Evolutionary conservation across 2,329 filamentous ascomycete species (phyloP), one percentile per base, ranked within the genome.

Genomic region (Clarireedia paspali): DNA sequence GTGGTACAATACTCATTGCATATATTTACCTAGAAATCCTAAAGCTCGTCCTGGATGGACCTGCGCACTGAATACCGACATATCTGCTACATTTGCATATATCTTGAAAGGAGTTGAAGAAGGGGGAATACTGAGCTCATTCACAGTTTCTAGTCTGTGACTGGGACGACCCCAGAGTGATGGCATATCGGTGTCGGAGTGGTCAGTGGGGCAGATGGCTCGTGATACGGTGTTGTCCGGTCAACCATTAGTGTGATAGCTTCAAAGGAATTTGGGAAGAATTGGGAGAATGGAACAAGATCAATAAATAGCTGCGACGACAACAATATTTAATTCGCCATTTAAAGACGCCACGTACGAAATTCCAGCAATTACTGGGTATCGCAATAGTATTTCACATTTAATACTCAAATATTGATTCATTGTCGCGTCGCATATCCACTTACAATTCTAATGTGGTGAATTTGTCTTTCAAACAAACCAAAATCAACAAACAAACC

Each of bases 41-140:
- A 70, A 55, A 83, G n/a, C 85, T 83, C 60, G 83, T 65, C 84
- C 83, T 17, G 86, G 86, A 68, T 83, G 75, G 36, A 89, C 81
- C 68, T 85, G 82, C 55, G 82, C 82, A 34, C 72, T 75, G 64
- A 82, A 80, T 49, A 80, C 72, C 46, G 77, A 74, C 75, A 67
- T 66, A 34, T 53, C 56, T 24, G 55, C 47, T 51, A 55, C 64
- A 66, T 67, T 52, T 64, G 57, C 48, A 34, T 47, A 20, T 46
- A 45, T 36, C 30, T 24, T 42, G n/a, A 7, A n/a, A n/a, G 20
- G 23, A 39, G 30, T 53, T 1, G 10, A 9, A 26, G 17, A 14
- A 17, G 26, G 14, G 5, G 10, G 23, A 47, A 36, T 48, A n/a
- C 20, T 20, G 9, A 24, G 26, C 5, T 7, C 38, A 30, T 39